A percentile compares a stretch with the other conserved stretches of the same genome.
Conservation (phyloP, 2,329 filamentous ascomycete genomes). For the Calycina marina region DNA sequence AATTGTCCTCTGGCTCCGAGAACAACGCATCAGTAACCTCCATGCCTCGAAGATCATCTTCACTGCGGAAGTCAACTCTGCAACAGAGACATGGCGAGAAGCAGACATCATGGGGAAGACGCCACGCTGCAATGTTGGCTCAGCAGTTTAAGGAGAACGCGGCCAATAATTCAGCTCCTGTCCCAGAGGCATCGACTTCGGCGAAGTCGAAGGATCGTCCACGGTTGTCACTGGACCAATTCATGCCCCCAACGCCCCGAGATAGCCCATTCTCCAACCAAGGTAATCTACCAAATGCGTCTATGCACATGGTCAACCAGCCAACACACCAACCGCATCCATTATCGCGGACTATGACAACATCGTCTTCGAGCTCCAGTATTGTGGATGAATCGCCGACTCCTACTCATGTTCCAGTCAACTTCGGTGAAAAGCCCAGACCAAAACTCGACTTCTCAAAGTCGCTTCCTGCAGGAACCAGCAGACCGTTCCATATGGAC, state of each 20-base stretch:
- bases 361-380: slow-evolving; percentile 73
- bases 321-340: slow-evolving; percentile 53
- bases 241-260: slow-evolving; percentile 47
- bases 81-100: slow-evolving; percentile 68
- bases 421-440: slow-evolving; percentile 37
- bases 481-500: slow-evolving; percentile 29
- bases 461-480: slow-evolving; percentile 55
- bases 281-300: slow-evolving; percentile 36
- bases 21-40: slow-evolving; percentile 24
- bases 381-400: slow-evolving; percentile 52
- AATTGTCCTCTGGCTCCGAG: slow-evolving; percentile 28
- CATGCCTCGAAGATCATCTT: slow-evolving; percentile 56
- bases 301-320: slow-evolving; percentile 32
- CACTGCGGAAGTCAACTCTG: slow-evolving; percentile 71
- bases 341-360: slow-evolving; percentile 72
- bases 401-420: slow-evolving; percentile 45
- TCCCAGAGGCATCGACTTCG: slow-evolving; percentile 39
- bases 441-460: slow-evolving; percentile 50
- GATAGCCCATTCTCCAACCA: slow-evolving; percentile 50
- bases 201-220: slow-evolving; percentile 45
- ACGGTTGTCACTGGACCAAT: slow-evolving; percentile 67
- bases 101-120: slow-evolving; percentile 43
- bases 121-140: slow-evolving; percentile 35
- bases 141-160: too few species aligned
- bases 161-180: slow-evolving; percentile 6